A percentile compares a stretch with the other conserved stretches of the same genome.
phyloP scores from a whole-genome alignment of 2,329 filamentous ascomycete species.

The Phyllosticta citribraziliensis region DNA sequence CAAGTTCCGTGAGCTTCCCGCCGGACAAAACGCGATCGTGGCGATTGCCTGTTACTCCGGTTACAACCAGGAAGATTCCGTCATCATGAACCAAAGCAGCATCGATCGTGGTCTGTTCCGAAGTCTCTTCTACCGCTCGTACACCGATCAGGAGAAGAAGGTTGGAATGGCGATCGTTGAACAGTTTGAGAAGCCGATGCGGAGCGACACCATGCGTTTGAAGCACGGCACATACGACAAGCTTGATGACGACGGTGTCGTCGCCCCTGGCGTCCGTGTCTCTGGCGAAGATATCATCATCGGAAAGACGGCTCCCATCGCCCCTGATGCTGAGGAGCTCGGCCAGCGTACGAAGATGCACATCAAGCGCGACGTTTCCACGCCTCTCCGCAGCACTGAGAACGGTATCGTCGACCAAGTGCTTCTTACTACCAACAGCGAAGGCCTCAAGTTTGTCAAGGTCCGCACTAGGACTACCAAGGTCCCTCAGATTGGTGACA shows the following conservation, averaged over 20 bases:
- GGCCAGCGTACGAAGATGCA: slow-evolving; percentile 85
- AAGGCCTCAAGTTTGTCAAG: slow-evolving; percentile 93
- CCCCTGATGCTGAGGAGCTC: slow-evolving; percentile 84
- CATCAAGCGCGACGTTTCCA: slow-evolving; percentile 90
- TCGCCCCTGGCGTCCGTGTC: slow-evolving; percentile 86
- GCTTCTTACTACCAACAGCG: slow-evolving; percentile 84
- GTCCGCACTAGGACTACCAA: slow-evolving; percentile 96
- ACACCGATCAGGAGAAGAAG: slow-evolving; percentile 94
- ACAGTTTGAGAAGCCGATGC: slow-evolving; percentile 88
- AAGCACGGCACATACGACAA: slow-evolving; percentile 97
- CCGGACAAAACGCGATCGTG: slow-evolving; percentile 96
- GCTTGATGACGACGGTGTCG: slow-evolving; percentile 90
- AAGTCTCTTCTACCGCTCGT: slow-evolving; percentile 94
- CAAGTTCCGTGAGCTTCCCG: slow-evolving; percentile 93
- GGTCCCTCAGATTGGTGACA: slow-evolving; percentile 96
- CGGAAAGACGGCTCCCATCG: slow-evolving; percentile 92
- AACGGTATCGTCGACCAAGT: slow-evolving; percentile 95
- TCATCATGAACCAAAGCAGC: slow-evolving; percentile 99
- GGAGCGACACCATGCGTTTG: slow-evolving; percentile 77
- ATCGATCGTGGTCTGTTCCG: slow-evolving; percentile 96
- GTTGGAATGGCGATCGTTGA: slow-evolving; percentile 90
- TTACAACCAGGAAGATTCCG: slow-evolving; percentile 99
- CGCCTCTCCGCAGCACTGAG: slow-evolving; percentile 86
- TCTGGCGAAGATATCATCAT: slow-evolving; percentile 99
- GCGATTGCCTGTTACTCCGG: slow-evolving; percentile 96